Base-by-base conservation (phyloP, 768 basidiomycete species). In the Pleurotus citrinopileatus region DNA sequence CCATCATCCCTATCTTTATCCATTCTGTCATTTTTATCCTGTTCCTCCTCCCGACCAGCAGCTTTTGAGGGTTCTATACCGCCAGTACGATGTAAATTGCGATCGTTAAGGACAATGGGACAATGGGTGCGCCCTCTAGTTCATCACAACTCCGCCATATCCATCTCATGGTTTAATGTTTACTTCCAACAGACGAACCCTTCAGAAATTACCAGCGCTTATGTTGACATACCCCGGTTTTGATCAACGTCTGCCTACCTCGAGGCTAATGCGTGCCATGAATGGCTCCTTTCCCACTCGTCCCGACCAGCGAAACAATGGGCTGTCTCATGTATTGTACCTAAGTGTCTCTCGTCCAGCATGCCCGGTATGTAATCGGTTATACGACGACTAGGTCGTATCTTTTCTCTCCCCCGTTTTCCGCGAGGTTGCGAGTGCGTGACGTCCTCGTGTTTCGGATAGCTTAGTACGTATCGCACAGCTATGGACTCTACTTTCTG, bases 361-460 rank as follows among this genome's bases (percentile, higher is more conserved):
- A n/a, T 40, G 38, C 15, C 7, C 19, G 38, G 38, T 40, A 34
- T 46, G 40, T 46, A 26, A 46, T 46, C 22, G 25, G 44, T 46
- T 4, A 22, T 25, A 46, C 44, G 6, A 8, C 10, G n/a, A 22
- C 15, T 46, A 10, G 19, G 9, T 29, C 22, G 8, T 26, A 15
- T 20, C 54, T 40, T 37, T 46, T 45, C 55, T 43, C 27, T 55
- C n/a, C n/a, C n/a, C 23, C 43, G 32, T 45, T 29, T 53, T 36
- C 42, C 57, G 58, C 51, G 38, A 7, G n/a, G 38, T 19, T 19
- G 3, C 17, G 15, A 7, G 17, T 19, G 38, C 38, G 17, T 19
- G 38, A 40, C 17, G 38, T 13, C 38, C 38, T 40, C 13, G 19
- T 40, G 10, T 19, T 40, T 19, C 13, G 29, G 38, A 15, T 12